Percentiles rank a stretch among this genome's conserved stretches.
These are phyloP conservation scores for Dactylonectria macrodidyma DNA, from an alignment of 2,329 filamentous ascomycete genomes.

Conservation along the genomic window DNA sequence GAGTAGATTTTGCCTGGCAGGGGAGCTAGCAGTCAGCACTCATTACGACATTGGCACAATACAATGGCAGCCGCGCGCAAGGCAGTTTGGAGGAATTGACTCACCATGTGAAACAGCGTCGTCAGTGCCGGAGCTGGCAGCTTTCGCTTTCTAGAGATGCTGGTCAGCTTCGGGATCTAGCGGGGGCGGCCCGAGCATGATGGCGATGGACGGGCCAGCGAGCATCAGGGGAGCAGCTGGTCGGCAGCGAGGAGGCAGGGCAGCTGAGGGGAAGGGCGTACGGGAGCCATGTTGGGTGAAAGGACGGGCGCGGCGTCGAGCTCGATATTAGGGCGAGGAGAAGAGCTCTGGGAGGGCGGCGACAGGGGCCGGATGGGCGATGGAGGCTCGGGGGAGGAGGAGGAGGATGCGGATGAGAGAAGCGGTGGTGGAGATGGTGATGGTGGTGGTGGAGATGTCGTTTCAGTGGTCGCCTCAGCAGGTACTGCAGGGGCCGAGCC, in stretches of 20 bases:
- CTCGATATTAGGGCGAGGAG: conserved; percentile 42
- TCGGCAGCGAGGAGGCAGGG: background rate
- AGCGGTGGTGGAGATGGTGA: conserved; percentile 54
- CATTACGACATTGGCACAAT: conserved; percentile 32
- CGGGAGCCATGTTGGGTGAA: conserved; percentile 68
- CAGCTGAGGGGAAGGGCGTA: conserved; percentile 56
- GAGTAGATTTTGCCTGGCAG: conserved; percentile 72
- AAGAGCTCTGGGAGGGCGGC: conserved; percentile 46
- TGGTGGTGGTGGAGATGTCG: conserved; percentile 55
- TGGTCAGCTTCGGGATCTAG: conserved; percentile 39
- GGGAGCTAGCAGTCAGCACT: conserved; percentile 41
- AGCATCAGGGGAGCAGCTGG: conserved; percentile 25
- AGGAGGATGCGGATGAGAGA: conserved; percentile 51
- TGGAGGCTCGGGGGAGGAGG: conserved; percentile 48
- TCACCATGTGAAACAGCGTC: conserved; percentile 59
- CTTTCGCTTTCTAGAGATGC: conserved; percentile 42
- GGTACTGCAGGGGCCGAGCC: conserved; percentile 37
- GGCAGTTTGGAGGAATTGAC: conserved; percentile 35
- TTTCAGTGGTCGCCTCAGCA: conserved; percentile 41
- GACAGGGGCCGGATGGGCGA: conserved; percentile 50
- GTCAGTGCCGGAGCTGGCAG: conserved; percentile 52
- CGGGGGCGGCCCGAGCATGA: conserved; percentile 23
- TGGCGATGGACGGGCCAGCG: conserved; percentile 35
- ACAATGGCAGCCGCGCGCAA: conserved; percentile 18
- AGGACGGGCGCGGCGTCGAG: conserved; percentile 46